phyloP scores from a whole-genome alignment of 23 red algal genomes.

The Chondrus crispus region DNA sequence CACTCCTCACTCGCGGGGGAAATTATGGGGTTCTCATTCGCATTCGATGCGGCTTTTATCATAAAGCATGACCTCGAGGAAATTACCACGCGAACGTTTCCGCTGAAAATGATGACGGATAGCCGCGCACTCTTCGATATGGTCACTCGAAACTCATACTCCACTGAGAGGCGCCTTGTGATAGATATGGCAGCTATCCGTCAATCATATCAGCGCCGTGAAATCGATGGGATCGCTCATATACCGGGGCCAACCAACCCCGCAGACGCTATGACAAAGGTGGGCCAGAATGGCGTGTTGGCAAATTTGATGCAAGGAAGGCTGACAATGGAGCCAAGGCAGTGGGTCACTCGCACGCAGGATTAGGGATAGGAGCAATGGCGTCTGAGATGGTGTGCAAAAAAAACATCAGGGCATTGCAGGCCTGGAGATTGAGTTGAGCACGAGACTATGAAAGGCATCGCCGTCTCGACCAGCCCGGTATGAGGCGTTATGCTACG shows the following conservation, averaged over 20 bases:
- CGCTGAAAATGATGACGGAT: not conserved
- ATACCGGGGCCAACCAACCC: not conserved
- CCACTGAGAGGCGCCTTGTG: constrained; percentile 1
- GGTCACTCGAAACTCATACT: not conserved
- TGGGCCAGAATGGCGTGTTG: too few species aligned
- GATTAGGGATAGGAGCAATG: too few species aligned
- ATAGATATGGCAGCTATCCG: not conserved
- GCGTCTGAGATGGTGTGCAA: too few species aligned
- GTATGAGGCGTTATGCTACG: too few species aligned
- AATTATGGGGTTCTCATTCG: not conserved
- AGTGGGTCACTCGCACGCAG: too few species aligned
- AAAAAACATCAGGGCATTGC: too few species aligned
- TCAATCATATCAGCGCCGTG: not conserved
- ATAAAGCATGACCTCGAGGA: not conserved
- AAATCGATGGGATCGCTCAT: not conserved
- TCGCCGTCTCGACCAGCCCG: too few species aligned
- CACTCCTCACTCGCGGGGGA: not conserved
- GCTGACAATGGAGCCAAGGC: too few species aligned
- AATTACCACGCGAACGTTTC: not conserved
- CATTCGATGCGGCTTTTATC: not conserved
- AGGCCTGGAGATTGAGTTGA: too few species aligned
- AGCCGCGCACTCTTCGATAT: not conserved
- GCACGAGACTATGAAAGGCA: too few species aligned
- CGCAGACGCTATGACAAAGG: constrained; percentile 19
- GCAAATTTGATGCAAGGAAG: too few species aligned